Evolutionary conservation across 305 asterid genomes (phyloP).

Genomic region (Solanum chacoense): DNA sequence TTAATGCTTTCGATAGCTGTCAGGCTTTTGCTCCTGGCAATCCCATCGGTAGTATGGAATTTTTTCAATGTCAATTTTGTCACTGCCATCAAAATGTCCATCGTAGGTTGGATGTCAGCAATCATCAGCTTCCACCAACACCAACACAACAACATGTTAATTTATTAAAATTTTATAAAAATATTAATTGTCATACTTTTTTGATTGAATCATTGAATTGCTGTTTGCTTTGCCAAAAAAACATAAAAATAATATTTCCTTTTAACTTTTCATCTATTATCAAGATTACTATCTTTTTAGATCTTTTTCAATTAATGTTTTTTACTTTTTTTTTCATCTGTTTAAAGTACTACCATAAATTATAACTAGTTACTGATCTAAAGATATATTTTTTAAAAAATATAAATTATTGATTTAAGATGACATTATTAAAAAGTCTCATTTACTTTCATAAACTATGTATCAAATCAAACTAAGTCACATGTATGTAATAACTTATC

Average conservation of each 20-base stretch:
- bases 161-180: not conserved
- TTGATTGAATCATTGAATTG: not conserved
- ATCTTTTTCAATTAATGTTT: not conserved
- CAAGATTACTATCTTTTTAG: not conserved
- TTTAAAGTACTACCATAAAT: not conserved
- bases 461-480: not conserved
- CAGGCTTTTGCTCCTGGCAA: not conserved
- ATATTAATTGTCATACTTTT: not conserved
- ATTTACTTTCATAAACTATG: not conserved
- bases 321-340: not conserved
- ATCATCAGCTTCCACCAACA: not conserved
- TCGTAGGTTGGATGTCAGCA: not conserved
- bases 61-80: not conserved
- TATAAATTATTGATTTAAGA: not conserved
- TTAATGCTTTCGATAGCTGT: not conserved
- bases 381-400: no score
- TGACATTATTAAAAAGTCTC: not conserved
- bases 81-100: not conserved
- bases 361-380: not conserved
- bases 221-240: not conserved
- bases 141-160: not conserved
- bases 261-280: not conserved
- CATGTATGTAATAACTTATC: not conserved
- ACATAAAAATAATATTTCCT: not conserved
- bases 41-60: not conserved